phyloP scores from a whole-genome alignment of 148 eudicot species.

The Rhododendron henanense region DNA sequence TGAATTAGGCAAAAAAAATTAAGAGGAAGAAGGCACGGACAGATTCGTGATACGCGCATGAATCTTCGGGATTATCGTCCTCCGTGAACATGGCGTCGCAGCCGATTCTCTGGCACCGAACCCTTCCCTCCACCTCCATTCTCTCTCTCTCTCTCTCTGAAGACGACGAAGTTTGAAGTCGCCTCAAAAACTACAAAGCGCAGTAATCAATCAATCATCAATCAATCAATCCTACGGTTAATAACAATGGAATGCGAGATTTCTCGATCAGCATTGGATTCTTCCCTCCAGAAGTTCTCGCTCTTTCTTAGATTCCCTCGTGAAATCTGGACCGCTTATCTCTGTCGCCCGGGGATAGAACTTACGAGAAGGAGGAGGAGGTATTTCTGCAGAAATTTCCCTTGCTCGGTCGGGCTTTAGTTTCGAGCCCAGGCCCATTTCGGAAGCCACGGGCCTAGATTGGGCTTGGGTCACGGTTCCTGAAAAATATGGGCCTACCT shows the following conservation, averaged over 20 bases:
- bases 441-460: no score
- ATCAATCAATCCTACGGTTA: background rate
- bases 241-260: background rate
- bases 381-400: no score
- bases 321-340: no score
- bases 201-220: background rate
- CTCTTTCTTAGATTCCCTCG: no score
- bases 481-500: no score
- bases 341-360: no score
- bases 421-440: no score
- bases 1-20: background rate
- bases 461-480: no score
- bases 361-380: no score
- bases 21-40: conserved; percentile 28
- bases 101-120: conserved; percentile 85
- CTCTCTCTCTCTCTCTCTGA: conserved; percentile 4
- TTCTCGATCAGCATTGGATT: no score
- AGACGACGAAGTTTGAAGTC: background rate
- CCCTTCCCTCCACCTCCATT: conserved; percentile 36
- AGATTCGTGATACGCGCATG: conserved; percentile 59
- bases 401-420: no score
- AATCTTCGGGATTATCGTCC: conserved; percentile 67
- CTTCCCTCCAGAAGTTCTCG: no score
- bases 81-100: conserved; percentile 69
- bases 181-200: background rate